Conservation (phyloP, 140 eudicot genomes). For the Cichorium intybus region DNA sequence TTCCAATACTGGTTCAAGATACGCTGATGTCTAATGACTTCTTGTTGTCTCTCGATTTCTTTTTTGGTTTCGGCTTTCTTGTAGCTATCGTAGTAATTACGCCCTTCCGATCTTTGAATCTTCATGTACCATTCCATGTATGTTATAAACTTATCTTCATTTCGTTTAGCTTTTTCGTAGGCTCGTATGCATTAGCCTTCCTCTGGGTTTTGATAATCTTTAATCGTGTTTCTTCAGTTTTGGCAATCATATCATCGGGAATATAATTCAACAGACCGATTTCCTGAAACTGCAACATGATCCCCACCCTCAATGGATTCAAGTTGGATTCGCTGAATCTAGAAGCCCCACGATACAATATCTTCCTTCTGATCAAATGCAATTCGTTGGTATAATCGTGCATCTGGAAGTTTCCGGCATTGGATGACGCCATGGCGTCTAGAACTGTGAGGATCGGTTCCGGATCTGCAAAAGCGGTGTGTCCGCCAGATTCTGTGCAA, state of each 20-base stretch:
- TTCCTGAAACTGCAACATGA: conserved; percentile 30
- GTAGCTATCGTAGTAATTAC: conserved; percentile 44
- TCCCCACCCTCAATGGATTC: conserved; percentile 27
- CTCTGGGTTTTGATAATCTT: neutral
- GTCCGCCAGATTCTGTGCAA: conserved; percentile 38
- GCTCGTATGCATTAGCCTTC: conserved; percentile 5
- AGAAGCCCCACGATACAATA: conserved; percentile 33
- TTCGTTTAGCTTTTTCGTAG: conserved; percentile 28
- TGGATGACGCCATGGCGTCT: neutral
- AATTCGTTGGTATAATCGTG: conserved; percentile 27
- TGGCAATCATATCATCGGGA: neutral
- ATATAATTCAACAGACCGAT: conserved; percentile 20
- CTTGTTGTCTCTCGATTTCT: neutral
- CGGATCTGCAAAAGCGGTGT: conserved; percentile 39
- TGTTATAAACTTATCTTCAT: conserved; percentile 39
- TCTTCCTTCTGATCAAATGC: conserved; percentile 15
- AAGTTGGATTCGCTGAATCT: neutral
- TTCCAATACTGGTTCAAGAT: conserved; percentile 31
- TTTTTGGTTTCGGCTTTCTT: conserved; percentile 10
- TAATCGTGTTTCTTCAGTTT: conserved; percentile 3
- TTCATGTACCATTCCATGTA: conserved; percentile 57
- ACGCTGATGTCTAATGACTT: conserved; percentile 2
- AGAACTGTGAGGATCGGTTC: conserved; percentile 31
- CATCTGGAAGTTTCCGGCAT: neutral
- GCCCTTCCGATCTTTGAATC: neutral